Conservation (phyloP, 2,329 filamentous ascomycete genomes). For the Onygenales sp. region DNA sequence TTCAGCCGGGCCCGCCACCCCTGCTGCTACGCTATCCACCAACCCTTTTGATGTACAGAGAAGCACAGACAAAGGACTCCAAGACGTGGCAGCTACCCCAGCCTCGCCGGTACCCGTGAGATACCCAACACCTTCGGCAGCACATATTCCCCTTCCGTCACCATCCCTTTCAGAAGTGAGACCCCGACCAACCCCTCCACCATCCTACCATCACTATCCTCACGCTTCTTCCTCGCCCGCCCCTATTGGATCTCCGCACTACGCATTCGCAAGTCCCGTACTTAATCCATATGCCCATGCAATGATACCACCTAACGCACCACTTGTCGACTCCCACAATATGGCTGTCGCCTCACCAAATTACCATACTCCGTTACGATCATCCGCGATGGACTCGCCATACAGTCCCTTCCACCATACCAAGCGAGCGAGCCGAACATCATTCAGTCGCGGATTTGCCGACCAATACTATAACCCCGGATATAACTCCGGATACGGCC, state of each 20-base stretch:
- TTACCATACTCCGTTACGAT: constrained; percentile 21
- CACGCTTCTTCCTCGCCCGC: constrained; percentile 14
- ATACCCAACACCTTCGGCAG: constrained; percentile 3
- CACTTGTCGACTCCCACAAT: constrained; percentile 19
- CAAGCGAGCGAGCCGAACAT: constrained; percentile 9
- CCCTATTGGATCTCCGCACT: constrained; percentile 12
- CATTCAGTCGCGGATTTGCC: constrained; percentile 21
- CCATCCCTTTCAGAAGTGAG: constrained; percentile 9
- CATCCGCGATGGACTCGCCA: constrained; percentile 27
- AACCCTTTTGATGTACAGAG: constrained; percentile 7
- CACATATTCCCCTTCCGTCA: constrained; percentile 3
- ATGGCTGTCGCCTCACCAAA: constrained; percentile 7
- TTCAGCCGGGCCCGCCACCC: not conserved
- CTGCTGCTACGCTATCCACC: constrained; percentile 1
- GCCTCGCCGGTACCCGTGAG: constrained; percentile 5
- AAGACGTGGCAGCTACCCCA: constrained; percentile 2
- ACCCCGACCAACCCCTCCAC: constrained; percentile 8
- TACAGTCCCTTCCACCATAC: constrained; percentile 22
- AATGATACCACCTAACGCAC: constrained; percentile 19
- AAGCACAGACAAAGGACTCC: constrained; percentile 4
- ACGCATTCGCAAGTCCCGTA: constrained; percentile 21
- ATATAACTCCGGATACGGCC: constrained; percentile 21
- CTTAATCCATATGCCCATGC: constrained; percentile 28
- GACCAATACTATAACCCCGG: constrained; percentile 19
- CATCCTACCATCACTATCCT: constrained; percentile 13